Evolutionary conservation across 441 rosid genomes (phyloP).

Genomic region (Capsella rubella): DNA sequence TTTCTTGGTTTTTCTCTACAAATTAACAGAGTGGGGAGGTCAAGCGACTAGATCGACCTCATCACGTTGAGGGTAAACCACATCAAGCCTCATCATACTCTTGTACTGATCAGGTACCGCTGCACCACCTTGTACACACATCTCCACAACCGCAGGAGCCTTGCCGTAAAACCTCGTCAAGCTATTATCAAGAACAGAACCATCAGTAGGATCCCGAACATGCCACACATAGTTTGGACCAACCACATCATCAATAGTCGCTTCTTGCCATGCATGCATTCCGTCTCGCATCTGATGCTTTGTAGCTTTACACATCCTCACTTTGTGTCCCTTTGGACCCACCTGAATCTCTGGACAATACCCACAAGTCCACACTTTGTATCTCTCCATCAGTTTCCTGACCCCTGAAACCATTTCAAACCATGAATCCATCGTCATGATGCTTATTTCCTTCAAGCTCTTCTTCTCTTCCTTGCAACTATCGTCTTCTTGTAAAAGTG

Average conservation of each 20-base stretch:
- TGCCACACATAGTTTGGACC: slow-evolving; percentile 88
- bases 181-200: slow-evolving; percentile 62
- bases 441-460: slow-evolving; percentile 55
- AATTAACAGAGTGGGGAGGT: slow-evolving; percentile 2
- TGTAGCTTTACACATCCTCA: slow-evolving; percentile 81
- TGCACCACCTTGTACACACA: slow-evolving; percentile 78
- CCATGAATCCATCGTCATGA: slow-evolving; percentile 64
- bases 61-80: slow-evolving; percentile 74
- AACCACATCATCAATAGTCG: slow-evolving; percentile 70
- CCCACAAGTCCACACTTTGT: slow-evolving; percentile 79
- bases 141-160: slow-evolving; percentile 86
- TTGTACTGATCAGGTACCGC: slow-evolving; percentile 64
- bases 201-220: slow-evolving; percentile 54
- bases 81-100: slow-evolving; percentile 92
- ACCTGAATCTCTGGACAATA: slow-evolving; percentile 90
- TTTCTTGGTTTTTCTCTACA: background rate
- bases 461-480: slow-evolving; percentile 18
- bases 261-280: slow-evolving; percentile 92
- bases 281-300: slow-evolving; percentile 83
- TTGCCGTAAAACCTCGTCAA: slow-evolving; percentile 81
- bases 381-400: slow-evolving; percentile 64
- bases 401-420: slow-evolving; percentile 72
- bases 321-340: slow-evolving; percentile 90
- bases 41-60: slow-evolving; percentile 85
- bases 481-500: slow-evolving; percentile 25